These are phyloP conservation scores for Eucalyptus cloeziana DNA, from an alignment of 345 rosid species.

Conservation along the genomic window DNA sequence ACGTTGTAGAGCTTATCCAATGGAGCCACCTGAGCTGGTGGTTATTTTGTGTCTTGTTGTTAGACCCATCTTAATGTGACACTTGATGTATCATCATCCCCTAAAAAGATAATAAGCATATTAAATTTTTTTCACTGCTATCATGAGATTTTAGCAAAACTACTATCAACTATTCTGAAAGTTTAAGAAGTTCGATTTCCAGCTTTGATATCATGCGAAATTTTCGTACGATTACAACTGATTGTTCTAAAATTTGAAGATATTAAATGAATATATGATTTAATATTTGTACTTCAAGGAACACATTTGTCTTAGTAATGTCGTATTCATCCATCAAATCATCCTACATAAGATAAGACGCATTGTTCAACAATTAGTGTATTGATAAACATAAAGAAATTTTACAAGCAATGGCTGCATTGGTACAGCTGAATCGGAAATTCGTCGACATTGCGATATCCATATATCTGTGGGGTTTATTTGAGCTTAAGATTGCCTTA, in stretches of 20 bases:
- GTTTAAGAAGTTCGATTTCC: accelerated
- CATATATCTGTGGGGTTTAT: too few relatives aligned
- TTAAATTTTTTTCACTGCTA: accelerated
- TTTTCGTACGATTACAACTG: accelerated
- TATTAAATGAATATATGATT: too few relatives aligned
- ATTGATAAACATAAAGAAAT: too few relatives aligned
- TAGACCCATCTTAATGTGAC: not conserved
- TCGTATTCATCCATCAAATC: not conserved
- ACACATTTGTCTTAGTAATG: not conserved
- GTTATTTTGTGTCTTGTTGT: not conserved
- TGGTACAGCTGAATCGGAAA: too few relatives aligned
- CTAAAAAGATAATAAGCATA: accelerated
- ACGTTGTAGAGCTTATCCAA: too few relatives aligned
- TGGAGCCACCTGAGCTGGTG: too few relatives aligned
- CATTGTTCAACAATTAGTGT: too few relatives aligned
- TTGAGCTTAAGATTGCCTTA: not conserved
- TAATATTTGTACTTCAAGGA: accelerated
- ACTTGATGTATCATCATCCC: accelerated
- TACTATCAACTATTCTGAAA: accelerated
- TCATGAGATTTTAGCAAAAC: accelerated
- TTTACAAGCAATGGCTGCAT: accelerated
- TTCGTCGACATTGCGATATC: not conserved
- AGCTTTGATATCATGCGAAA: accelerated
- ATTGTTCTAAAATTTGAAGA: too few relatives aligned
- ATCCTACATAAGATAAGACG: not conserved